Evolutionary conservation across 768 basidiomycete genomes (phyloP).

Genomic region (Fomitopsis pulvina): DNA sequence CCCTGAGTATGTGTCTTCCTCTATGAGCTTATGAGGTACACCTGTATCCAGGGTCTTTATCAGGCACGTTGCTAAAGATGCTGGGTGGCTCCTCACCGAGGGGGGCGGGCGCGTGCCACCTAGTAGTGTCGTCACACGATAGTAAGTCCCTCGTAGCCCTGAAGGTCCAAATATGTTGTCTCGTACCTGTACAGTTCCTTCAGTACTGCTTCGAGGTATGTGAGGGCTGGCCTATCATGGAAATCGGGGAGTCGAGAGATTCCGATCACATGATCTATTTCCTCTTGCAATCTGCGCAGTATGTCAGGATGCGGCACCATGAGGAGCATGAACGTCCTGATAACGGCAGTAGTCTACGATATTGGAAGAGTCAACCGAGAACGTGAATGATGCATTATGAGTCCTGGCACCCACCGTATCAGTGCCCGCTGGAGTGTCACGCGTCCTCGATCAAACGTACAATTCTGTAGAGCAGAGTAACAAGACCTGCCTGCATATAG

Average conservation of each 20-base stretch:
- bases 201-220: slow-evolving; percentile 34
- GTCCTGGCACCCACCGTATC: slow-evolving; percentile 12
- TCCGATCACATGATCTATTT: slow-evolving; percentile 37
- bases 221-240: slow-evolving; percentile 31
- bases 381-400: not conserved
- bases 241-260: slow-evolving; percentile 31
- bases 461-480: not conserved
- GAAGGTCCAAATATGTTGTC: not conserved
- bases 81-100: slow-evolving; percentile 24
- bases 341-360: slow-evolving; percentile 34
- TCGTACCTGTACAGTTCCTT: slow-evolving; percentile 27
- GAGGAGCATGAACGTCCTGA: slow-evolving; percentile 34
- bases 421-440: slow-evolving; percentile 11
- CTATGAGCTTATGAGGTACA: slow-evolving; percentile 13
- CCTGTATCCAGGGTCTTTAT: slow-evolving; percentile 4
- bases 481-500: slow-evolving; percentile 17
- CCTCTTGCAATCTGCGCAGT: slow-evolving; percentile 32
- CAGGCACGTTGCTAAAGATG: too few species aligned
- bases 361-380: not conserved
- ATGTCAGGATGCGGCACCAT: slow-evolving; percentile 34
- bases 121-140: not conserved
- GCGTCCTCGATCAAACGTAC: not conserved
- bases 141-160: not conserved
- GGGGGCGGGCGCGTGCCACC: slow-evolving; percentile 26
- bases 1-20: slow-evolving; percentile 18